Base-by-base conservation (phyloP, 2,329 filamentous ascomycete genomes). In the Paecilomyces formosus region DNA sequence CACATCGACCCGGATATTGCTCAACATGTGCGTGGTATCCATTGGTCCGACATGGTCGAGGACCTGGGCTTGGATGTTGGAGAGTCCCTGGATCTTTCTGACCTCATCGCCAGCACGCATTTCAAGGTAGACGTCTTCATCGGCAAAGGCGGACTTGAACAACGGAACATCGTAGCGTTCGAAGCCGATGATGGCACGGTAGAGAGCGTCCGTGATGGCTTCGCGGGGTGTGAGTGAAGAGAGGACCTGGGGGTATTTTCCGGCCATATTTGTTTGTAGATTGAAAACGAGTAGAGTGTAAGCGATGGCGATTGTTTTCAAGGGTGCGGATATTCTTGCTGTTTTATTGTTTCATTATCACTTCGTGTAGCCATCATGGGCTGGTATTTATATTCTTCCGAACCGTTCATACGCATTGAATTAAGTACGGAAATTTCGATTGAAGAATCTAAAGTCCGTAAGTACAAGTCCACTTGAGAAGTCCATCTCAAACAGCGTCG, bases 11-110 rank as follows among this genome's bases (percentile, higher is more conserved):
- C 71, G 66, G 15, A 70, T 58, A 56, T 68, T 73, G 55, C 60
- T 70, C 51, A 68, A 57, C n/a, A 64, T 65, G 57, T 74, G 72
- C 9, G 69, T 72, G 13, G 70, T 72, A 31, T 67, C 66, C 53
- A 61, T 70, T 1, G 58, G 60, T n/a, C 61, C 61, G 21, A 68
- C 57, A 9, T 11, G 28, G 9, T 55, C 58, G 55, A 65, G 57
- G n/a, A 69, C 8, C 1, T 55, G 24, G 8, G 57, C 54, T 15
- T 53, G 54, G 45, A 68, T 62, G 1, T 49, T 53, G 21, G 57
- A 30, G 18, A 66, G 60, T 15, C 58, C 58, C 22, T 54, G 24
- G 15, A 31, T 22, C 12, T 31, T 5, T n/a, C 22, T 35, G 18
- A 18, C 18, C n/a, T 45, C 35, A 18, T 45, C 39, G 2, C 39